Evolutionary conservation across 2,329 filamentous ascomycete species (phyloP).

Genomic region (Pseudogymnoascus sp.): DNA sequence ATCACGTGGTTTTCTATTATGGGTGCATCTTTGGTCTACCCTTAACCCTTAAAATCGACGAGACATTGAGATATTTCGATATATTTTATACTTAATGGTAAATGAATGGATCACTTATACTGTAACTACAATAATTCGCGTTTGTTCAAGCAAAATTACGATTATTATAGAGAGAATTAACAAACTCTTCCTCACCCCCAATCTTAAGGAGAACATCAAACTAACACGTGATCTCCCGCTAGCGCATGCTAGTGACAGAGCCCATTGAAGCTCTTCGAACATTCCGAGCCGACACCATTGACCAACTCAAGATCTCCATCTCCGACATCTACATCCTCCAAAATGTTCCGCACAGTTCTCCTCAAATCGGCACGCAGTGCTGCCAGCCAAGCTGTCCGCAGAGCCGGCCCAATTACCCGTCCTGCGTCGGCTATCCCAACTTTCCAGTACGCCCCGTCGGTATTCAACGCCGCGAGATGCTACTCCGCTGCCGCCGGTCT

Average conservation of each 20-base stretch:
- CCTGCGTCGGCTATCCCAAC: constrained; percentile 54
- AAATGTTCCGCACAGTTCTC: constrained; percentile 85
- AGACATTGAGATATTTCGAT: background rate
- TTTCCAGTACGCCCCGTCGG: constrained; percentile 54
- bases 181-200: background rate
- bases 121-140: background rate
- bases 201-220: background rate
- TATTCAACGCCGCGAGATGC: constrained; percentile 65
- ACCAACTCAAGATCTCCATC: constrained; percentile 7
- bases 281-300: constrained; percentile 6
- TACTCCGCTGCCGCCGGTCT: constrained; percentile 80
- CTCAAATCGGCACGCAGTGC: constrained; percentile 61
- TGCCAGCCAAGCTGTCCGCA: constrained; percentile 42
- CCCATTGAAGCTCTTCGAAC: constrained; percentile 7
- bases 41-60: background rate
- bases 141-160: background rate
- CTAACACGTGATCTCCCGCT: background rate
- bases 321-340: constrained; percentile 29
- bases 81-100: background rate
- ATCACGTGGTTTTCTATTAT: constrained; percentile 1
- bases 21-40: background rate
- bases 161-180: background rate
- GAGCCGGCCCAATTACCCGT: constrained; percentile 47
- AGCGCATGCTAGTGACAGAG: constrained; percentile 6
- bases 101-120: background rate